These are phyloP conservation scores for Sonneratia caseolaris DNA, from an alignment of 345 rosid species.

Conservation along the genomic window DNA sequence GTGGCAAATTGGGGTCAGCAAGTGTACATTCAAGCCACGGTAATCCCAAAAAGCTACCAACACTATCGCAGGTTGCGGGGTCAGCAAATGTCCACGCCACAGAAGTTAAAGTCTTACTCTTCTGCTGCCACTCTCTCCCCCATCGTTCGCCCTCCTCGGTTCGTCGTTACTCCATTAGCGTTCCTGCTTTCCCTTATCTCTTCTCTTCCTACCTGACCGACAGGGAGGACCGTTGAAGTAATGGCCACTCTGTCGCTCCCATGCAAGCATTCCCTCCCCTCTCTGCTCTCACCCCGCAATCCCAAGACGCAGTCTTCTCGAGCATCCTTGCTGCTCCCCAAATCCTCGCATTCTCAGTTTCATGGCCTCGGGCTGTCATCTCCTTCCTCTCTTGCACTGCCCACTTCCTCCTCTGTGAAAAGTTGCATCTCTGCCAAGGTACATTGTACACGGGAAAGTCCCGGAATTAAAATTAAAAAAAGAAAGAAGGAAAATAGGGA, in stretches of 20 bases:
- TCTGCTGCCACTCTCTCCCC: too few relatives aligned
- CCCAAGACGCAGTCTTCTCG: slow-evolving; percentile 23
- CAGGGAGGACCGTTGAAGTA: not conserved
- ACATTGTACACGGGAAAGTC: slow-evolving; percentile 24
- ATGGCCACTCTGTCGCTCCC: slow-evolving; percentile 41
- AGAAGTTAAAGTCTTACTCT: not conserved
- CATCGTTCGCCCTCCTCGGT: too few relatives aligned
- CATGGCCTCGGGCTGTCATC: slow-evolving; percentile 47
- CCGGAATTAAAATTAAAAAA: not conserved
- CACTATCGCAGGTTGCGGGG: not conserved
- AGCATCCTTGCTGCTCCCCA: slow-evolving; percentile 21
- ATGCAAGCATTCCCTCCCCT: slow-evolving; percentile 19
- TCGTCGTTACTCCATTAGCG: not conserved
- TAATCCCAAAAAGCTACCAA: too few relatives aligned
- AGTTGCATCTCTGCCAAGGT: slow-evolving; percentile 63
- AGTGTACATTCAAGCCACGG: too few relatives aligned
- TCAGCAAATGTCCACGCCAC: not conserved
- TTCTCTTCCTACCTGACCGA: not conserved
- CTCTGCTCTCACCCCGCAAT: slow-evolving; percentile 23
- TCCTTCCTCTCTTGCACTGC: slow-evolving; percentile 23
- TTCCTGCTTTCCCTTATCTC: not conserved
- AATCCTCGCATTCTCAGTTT: slow-evolving; percentile 51
- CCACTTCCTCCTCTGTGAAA: slow-evolving; percentile 30
- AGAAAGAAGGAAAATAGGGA: too few relatives aligned
- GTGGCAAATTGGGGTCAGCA: too few relatives aligned